A percentile compares a stretch with the other conserved stretches of the same genome.
These are phyloP conservation scores for Sugiyamaella neomexicana DNA, from an alignment of 1,139 yeast genomes.

Conservation along the genomic window DNA sequence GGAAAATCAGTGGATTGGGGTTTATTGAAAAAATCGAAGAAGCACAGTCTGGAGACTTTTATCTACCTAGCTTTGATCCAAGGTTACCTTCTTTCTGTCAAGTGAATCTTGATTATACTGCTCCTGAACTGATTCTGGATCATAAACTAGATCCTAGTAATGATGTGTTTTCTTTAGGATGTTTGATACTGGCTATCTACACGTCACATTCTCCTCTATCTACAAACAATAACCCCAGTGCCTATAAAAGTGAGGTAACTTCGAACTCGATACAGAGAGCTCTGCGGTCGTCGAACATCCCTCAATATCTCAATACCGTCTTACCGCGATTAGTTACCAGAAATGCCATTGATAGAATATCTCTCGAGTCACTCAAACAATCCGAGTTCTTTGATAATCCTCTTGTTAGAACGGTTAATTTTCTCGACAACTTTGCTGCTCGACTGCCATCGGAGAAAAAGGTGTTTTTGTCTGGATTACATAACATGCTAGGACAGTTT, in stretches of 20 bases:
- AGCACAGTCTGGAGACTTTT: slow-evolving; percentile 42
- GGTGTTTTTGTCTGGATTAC: slow-evolving; percentile 66
- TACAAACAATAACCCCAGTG: slow-evolving; percentile 39
- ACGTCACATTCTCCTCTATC: slow-evolving; percentile 43
- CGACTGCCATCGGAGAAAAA: slow-evolving; percentile 66
- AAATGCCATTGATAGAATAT: slow-evolving; percentile 45
- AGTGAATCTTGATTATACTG: slow-evolving; percentile 68
- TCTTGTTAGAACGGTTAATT: slow-evolving; percentile 75
- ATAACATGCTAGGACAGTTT: slow-evolving; percentile 60
- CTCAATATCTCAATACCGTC: slow-evolving; percentile 39
- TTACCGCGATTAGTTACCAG: slow-evolving; percentile 46
- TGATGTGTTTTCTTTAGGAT: slow-evolving; percentile 82
- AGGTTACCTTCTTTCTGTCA: slow-evolving; percentile 72
- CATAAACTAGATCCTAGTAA: slow-evolving; percentile 62
- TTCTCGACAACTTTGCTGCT: slow-evolving; percentile 81
- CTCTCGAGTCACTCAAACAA: slow-evolving; percentile 51
- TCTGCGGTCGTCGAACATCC: slow-evolving; percentile 43
- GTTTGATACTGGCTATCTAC: slow-evolving; percentile 67
- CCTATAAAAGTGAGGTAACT: slow-evolving; percentile 39
- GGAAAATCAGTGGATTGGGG: slow-evolving; percentile 83
- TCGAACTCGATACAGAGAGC: slow-evolving; percentile 43
- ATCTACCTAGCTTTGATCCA: slow-evolving; percentile 65
- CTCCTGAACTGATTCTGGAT: slow-evolving; percentile 70
- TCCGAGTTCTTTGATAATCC: slow-evolving; percentile 76
- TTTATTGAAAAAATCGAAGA: slow-evolving; percentile 48